phyloP scores from a whole-genome alignment of 306 rosid genomes.

The Prunus mume region DNA sequence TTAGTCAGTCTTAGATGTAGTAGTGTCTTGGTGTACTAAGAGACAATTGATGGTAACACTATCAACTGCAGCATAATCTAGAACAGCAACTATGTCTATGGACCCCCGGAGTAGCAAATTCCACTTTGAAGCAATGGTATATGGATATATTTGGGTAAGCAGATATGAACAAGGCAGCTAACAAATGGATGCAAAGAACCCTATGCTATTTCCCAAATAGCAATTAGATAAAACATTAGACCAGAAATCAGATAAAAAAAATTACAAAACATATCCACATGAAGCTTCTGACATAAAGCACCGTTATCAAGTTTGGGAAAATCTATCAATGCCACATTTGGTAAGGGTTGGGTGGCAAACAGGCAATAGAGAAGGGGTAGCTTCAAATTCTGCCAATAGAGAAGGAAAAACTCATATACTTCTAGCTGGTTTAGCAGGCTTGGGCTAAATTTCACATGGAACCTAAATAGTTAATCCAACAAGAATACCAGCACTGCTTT shows the following conservation, averaged over 20 bases:
- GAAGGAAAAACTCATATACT: not conserved
- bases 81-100: not conserved
- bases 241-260: not conserved
- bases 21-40: not conserved
- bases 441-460: not conserved
- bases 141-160: not conserved
- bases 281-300: not conserved
- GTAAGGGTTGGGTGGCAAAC: not conserved
- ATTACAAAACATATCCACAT: not conserved
- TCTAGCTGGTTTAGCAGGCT: not conserved
- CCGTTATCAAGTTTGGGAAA: not conserved
- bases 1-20: not conserved
- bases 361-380: not conserved
- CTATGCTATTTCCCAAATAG: not conserved
- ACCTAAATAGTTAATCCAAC: not conserved
- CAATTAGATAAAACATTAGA: not conserved
- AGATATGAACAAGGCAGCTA: not conserved
- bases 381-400: not conserved
- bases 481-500: too few species aligned
- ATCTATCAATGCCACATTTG: not conserved
- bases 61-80: not conserved
- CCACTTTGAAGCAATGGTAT: not conserved
- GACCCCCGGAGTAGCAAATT: not conserved
- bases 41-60: not conserved
- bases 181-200: not conserved